Evolutionary conservation across 2,329 filamentous ascomycete genomes (phyloP).

Genomic region (Aspergillus costaricaensis): DNA sequence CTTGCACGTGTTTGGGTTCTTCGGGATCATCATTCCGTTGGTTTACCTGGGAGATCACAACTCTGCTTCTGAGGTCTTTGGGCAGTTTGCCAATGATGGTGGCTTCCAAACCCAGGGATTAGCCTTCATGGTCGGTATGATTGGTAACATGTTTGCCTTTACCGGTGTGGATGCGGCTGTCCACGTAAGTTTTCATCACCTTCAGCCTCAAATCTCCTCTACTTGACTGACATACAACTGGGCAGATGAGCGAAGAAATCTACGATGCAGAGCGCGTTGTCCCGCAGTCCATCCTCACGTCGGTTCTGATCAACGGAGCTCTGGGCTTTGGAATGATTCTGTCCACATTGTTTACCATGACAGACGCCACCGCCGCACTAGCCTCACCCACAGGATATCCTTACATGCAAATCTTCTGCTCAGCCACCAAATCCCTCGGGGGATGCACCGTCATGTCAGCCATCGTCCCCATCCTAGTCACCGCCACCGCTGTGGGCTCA

Average conservation of each 20-base stretch:
- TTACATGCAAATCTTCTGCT: slow-evolving; percentile 7
- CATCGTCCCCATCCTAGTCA: slow-evolving; percentile 4
- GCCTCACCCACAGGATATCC: background rate
- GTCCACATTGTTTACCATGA: slow-evolving; percentile 7
- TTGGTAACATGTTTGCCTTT: slow-evolving; percentile 4
- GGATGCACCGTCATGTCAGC: slow-evolving; percentile 7
- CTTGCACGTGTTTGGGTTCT: slow-evolving; percentile 1
- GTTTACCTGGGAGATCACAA: slow-evolving; percentile 5
- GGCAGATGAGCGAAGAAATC: slow-evolving; percentile 7
- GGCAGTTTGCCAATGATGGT: background rate
- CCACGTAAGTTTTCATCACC: background rate
- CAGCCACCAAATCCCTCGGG: background rate
- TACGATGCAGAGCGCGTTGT: slow-evolving; percentile 3
- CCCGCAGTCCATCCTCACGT: slow-evolving; percentile 5
- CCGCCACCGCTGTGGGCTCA: background rate
- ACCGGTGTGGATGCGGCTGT: slow-evolving; percentile 1
- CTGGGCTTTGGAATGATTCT: slow-evolving; percentile 6
- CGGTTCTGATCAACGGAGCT: slow-evolving; percentile 2
- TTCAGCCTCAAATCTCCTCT: accelerated
- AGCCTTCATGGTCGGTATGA: slow-evolving; percentile 4
- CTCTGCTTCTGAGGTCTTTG: background rate
- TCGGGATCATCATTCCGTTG: slow-evolving; percentile 2
- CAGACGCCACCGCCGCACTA: background rate
- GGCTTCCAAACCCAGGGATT: background rate
- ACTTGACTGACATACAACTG: background rate